These are phyloP conservation scores for Ramichloridium luteum DNA, from an alignment of 2,329 filamentous ascomycete species.

Conservation along the genomic window DNA sequence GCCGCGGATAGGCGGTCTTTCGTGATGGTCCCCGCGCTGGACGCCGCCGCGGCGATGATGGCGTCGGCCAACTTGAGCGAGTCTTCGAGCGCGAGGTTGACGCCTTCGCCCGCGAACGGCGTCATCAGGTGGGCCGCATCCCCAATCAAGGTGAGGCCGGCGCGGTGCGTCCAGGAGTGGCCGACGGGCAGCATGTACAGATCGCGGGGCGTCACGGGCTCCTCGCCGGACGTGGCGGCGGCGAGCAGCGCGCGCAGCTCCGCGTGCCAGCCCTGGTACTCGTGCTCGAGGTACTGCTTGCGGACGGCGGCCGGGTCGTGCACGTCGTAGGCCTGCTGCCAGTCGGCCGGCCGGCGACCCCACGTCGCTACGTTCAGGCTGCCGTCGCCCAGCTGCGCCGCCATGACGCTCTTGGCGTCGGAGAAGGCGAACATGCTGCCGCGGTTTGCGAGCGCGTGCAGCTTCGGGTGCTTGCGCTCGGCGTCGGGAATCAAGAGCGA, in stretches of 20 bases:
- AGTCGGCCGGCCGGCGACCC: conserved; percentile 17
- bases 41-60: conserved; percentile 19
- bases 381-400: conserved; percentile 18
- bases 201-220: conserved; percentile 16
- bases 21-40: conserved; percentile 1
- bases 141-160: conserved; percentile 30
- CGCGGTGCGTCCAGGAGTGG: conserved; percentile 25
- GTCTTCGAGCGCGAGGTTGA: conserved; percentile 22
- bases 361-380: conserved; percentile 21
- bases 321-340: conserved; percentile 14
- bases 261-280: conserved; percentile 19
- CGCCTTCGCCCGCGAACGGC: conserved; percentile 11
- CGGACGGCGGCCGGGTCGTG: conserved; percentile 14
- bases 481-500: conserved; percentile 22
- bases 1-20: conserved; percentile 16
- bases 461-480: conserved; percentile 16
- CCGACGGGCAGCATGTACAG: conserved; percentile 31
- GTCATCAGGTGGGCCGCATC: conserved; percentile 33
- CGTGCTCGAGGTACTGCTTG: conserved; percentile 16
- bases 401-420: conserved; percentile 20
- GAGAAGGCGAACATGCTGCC: conserved; percentile 19
- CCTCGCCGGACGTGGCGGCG: conserved; percentile 18
- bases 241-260: conserved; percentile 17
- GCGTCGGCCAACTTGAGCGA: conserved; percentile 24
- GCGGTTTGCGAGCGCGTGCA: conserved; percentile 24